Evolutionary conservation across 2,329 filamentous ascomycete species (phyloP).

Genomic region (Alternaria postmessia): DNA sequence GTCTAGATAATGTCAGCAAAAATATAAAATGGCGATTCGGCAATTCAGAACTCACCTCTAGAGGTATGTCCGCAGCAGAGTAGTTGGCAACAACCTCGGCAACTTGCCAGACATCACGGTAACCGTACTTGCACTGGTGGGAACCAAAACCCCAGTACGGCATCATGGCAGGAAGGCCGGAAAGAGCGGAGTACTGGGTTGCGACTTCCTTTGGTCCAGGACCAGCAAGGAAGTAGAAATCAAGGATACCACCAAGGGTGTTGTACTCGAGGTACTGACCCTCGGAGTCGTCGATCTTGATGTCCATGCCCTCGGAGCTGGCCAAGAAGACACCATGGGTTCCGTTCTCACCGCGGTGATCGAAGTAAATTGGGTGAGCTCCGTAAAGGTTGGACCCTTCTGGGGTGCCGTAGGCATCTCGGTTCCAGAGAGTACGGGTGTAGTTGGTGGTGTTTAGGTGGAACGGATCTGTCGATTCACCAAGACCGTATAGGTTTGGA

Average conservation of each 20-base stretch:
- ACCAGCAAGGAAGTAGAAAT: conserved; percentile 65
- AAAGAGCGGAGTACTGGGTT: conserved; percentile 58
- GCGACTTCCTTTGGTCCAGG: conserved; percentile 57
- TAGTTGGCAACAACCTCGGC: conserved; percentile 74
- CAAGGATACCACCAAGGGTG: conserved; percentile 78
- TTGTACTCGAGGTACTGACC: conserved; percentile 81
- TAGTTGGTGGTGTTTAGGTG: conserved; percentile 73
- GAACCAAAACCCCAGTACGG: conserved; percentile 63
- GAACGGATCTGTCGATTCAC: conserved; percentile 76
- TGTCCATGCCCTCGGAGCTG: conserved; percentile 66
- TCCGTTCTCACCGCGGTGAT: conserved; percentile 65
- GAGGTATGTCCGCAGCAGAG: conserved; percentile 67
- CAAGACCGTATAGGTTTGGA: conserved; percentile 78
- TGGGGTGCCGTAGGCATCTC: conserved; percentile 70
- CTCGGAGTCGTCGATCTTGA: conserved; percentile 72
- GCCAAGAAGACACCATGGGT: conserved; percentile 50
- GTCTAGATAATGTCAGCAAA: conserved; percentile 57
- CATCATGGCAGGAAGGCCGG: conserved; percentile 57
- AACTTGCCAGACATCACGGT: conserved; percentile 66
- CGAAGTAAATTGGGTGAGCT: conserved; percentile 77
- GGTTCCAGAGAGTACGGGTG: conserved; percentile 69
- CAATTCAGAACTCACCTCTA: conserved; percentile 29
- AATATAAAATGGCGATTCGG: not conserved
- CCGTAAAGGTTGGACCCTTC: conserved; percentile 73
- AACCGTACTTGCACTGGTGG: conserved; percentile 61